These are phyloP conservation scores for Cercospora beticola DNA, from an alignment of 2,329 filamentous ascomycete genomes.

Conservation along the genomic window DNA sequence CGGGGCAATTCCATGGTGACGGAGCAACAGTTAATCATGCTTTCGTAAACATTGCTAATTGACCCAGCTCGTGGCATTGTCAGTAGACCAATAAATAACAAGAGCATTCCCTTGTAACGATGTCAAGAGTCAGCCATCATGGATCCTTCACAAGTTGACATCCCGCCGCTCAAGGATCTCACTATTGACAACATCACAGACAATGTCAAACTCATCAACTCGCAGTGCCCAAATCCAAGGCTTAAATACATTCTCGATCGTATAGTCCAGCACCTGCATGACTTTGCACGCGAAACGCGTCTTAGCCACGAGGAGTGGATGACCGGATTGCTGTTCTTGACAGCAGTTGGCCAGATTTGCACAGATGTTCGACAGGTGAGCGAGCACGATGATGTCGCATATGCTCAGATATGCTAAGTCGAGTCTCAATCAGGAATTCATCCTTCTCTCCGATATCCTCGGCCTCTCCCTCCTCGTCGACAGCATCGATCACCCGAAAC, in stretches of 20 bases:
- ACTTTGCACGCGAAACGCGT: constrained; percentile 76
- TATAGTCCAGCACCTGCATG: constrained; percentile 74
- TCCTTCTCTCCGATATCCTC: constrained; percentile 76
- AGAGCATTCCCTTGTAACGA: neutral
- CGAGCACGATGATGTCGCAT: neutral
- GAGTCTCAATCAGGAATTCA: constrained; percentile 54
- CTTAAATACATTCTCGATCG: constrained; percentile 71
- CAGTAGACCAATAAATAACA: neutral
- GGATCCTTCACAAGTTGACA: constrained; percentile 46
- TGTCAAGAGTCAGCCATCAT: constrained; percentile 31
- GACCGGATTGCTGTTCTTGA: constrained; percentile 69
- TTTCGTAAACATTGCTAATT: constrained; percentile 19
- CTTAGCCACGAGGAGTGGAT: constrained; percentile 78
- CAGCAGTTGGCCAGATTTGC: constrained; percentile 70
- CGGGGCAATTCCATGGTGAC: constrained; percentile 22
- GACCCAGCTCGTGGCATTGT: neutral
- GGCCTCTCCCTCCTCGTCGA: constrained; percentile 79
- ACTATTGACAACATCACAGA: constrained; percentile 79
- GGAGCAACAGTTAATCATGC: constrained; percentile 17
- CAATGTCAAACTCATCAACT: constrained; percentile 73
- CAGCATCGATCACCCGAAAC: constrained; percentile 80
- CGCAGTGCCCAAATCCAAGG: constrained; percentile 63
- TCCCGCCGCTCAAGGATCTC: constrained; percentile 64
- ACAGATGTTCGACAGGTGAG: constrained; percentile 69
- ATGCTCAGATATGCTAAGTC: neutral